These are phyloP conservation scores for Neurospora cerealis DNA, from an alignment of 495 filamentous ascomycete species.

Conservation along the genomic window DNA sequence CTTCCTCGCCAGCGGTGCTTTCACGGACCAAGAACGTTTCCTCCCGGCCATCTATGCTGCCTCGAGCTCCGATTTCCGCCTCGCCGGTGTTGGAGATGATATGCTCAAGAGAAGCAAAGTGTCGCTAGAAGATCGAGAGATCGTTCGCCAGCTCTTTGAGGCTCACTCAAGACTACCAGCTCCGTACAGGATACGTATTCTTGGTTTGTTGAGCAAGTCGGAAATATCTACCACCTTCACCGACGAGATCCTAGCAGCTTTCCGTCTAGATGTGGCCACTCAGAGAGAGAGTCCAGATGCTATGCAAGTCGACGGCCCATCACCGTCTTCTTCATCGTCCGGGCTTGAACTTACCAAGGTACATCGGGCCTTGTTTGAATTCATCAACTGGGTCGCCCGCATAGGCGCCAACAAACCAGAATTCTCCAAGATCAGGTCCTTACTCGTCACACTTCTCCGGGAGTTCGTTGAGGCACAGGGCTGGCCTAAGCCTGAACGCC, in stretches of 20 bases:
- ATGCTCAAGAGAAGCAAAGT: slow-evolving; percentile 65
- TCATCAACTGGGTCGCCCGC: slow-evolving; percentile 77
- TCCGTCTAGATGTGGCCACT: slow-evolving; percentile 45
- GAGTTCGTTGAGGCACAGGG: slow-evolving; percentile 72
- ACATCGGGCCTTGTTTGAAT: slow-evolving; percentile 75
- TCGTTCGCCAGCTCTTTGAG: slow-evolving; percentile 55
- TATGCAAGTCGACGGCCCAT: slow-evolving; percentile 24
- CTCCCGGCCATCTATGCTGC: slow-evolving; percentile 76
- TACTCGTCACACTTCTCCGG: slow-evolving; percentile 59
- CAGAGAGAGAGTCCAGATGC: slow-evolving; percentile 15
- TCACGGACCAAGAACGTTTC: slow-evolving; percentile 68
- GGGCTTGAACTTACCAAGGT: slow-evolving; percentile 36
- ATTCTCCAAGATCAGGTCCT: slow-evolving; percentile 47
- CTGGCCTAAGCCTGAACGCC: slow-evolving; percentile 58
- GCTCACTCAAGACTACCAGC: slow-evolving; percentile 62
- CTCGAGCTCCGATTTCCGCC: slow-evolving; percentile 68
- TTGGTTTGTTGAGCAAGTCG: slow-evolving; percentile 70
- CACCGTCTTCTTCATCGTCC: background rate
- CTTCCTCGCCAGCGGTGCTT: slow-evolving; percentile 76
- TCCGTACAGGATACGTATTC: slow-evolving; percentile 64
- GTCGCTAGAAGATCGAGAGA: slow-evolving; percentile 56
- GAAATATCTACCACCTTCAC: slow-evolving; percentile 53
- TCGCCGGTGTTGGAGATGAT: slow-evolving; percentile 74
- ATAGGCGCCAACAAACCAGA: slow-evolving; percentile 53
- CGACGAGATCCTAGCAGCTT: slow-evolving; percentile 52